phyloP scores from a whole-genome alignment of 192 early-diverging fungal genomes.

The Funneliformis mosseae region DNA sequence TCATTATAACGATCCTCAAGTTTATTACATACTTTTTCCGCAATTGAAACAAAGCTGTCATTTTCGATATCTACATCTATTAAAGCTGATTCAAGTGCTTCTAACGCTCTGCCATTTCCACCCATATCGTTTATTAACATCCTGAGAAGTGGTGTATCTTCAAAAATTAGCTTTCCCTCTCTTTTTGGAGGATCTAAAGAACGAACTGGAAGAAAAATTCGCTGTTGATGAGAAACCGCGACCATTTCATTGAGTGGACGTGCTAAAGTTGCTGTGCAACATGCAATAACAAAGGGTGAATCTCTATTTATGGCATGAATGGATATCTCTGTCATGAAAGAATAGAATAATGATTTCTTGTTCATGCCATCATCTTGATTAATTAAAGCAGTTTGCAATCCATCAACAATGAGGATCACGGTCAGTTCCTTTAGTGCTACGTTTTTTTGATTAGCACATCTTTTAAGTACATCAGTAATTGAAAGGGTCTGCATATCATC shows the following conservation, averaged over 20 bases:
- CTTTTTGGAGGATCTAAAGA: constrained; percentile 1
- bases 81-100: not conserved
- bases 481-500: not conserved
- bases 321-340: not conserved
- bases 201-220: not conserved
- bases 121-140: constrained; percentile 25
- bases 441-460: not conserved
- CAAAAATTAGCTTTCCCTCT: not conserved
- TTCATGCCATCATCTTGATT: not conserved
- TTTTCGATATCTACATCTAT: not conserved
- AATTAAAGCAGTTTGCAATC: not conserved
- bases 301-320: not conserved
- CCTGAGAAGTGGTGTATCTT: not conserved
- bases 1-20: not conserved
- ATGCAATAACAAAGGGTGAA: not conserved
- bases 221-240: constrained; percentile 5
- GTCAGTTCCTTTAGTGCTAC: not conserved
- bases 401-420: constrained; percentile 5
- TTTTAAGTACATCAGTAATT: not conserved
- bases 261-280: constrained; percentile 21
- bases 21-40: not conserved
- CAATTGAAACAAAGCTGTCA: not conserved
- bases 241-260: not conserved
- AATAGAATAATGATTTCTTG: constrained; percentile 4
- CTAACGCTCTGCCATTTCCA: constrained; percentile 3